Evolutionary conservation across 257 asterid genomes (phyloP).

Genomic region (Nyctanthes arbortristis): DNA sequence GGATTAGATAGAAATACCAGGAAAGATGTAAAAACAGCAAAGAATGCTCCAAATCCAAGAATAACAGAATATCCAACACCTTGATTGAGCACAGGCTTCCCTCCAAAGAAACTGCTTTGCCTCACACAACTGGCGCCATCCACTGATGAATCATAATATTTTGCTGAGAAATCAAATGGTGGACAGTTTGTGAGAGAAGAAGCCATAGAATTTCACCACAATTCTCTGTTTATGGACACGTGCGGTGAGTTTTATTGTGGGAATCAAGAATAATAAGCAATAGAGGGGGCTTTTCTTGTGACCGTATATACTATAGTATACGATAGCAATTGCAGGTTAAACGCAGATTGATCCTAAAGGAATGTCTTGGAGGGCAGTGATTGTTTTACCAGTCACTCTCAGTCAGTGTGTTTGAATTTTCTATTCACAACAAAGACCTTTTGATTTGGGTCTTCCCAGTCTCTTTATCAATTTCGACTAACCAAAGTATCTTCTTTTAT

Average conservation of each 20-base stretch:
- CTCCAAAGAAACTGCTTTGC: slow-evolving; percentile 81
- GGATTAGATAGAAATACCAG: slow-evolving; percentile 42
- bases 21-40: slow-evolving; percentile 81
- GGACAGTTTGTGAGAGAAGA: slow-evolving; percentile 51
- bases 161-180: slow-evolving; percentile 69
- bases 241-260: slow-evolving; percentile 1
- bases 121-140: slow-evolving; percentile 59
- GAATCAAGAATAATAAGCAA: slow-evolving; percentile 2
- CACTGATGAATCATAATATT: slow-evolving; percentile 46
- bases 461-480: neutral
- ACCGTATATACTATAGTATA: slow-evolving; percentile 24
- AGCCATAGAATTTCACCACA: slow-evolving; percentile 42
- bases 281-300: slow-evolving; percentile 27
- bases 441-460: slow-evolving; percentile 6
- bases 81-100: slow-evolving; percentile 73
- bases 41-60: slow-evolving; percentile 94
- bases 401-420: slow-evolving; percentile 24
- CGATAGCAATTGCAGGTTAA: slow-evolving; percentile 35
- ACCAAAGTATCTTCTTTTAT: too few relatives aligned
- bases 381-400: slow-evolving; percentile 35
- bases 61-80: slow-evolving; percentile 85
- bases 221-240: slow-evolving; percentile 1
- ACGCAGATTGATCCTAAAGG: slow-evolving; percentile 30
- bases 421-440: slow-evolving; percentile 10
- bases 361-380: slow-evolving; percentile 39